Percentiles rank a stretch among this genome's conserved stretches.
Conservation (phyloP, 352 stramenopile species). For the Pythium periplocum region DNA sequence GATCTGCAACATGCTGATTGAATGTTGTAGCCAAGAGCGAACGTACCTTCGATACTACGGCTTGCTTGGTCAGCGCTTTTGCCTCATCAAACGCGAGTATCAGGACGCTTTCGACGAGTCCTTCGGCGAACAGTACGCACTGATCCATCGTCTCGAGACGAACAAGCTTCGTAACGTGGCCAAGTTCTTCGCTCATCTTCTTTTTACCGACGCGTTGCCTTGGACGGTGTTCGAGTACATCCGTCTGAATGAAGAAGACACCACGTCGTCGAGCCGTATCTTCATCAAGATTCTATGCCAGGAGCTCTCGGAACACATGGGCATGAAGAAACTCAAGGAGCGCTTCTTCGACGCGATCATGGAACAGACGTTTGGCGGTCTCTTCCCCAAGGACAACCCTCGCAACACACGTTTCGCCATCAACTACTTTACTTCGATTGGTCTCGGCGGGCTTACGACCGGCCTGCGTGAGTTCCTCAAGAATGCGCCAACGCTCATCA, state of each 20-base stretch:
- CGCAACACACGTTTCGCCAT: slow-evolving; percentile 98
- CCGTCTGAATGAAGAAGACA: slow-evolving; percentile 97
- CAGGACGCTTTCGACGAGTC: slow-evolving; percentile 93
- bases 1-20: slow-evolving; percentile 99
- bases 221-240: slow-evolving; percentile 98
- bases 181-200: slow-evolving; percentile 98
- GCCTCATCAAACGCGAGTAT: slow-evolving; percentile 94
- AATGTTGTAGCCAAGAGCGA: slow-evolving; percentile 98
- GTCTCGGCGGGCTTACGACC: slow-evolving; percentile 96
- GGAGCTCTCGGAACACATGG: slow-evolving; percentile 96
- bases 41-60: slow-evolving; percentile 98
- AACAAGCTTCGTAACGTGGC: slow-evolving; percentile 99
- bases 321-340: slow-evolving; percentile 93
- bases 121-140: slow-evolving; percentile 93
- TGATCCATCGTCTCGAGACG: slow-evolving; percentile 97
- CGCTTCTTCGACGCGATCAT: slow-evolving; percentile 92
- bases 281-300: slow-evolving; percentile 99
- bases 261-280: slow-evolving; percentile 98
- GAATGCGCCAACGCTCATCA: slow-evolving; percentile 94
- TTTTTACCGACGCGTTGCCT: slow-evolving; percentile 96
- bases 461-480: slow-evolving; percentile 95
- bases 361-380: slow-evolving; percentile 88
- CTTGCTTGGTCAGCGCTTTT: slow-evolving; percentile 96
- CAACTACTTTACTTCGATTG: slow-evolving; percentile 99
- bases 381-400: slow-evolving; percentile 97